Conservation (phyloP, 2,329 filamentous ascomycete genomes). For the Stachybotrys echinatus region DNA sequence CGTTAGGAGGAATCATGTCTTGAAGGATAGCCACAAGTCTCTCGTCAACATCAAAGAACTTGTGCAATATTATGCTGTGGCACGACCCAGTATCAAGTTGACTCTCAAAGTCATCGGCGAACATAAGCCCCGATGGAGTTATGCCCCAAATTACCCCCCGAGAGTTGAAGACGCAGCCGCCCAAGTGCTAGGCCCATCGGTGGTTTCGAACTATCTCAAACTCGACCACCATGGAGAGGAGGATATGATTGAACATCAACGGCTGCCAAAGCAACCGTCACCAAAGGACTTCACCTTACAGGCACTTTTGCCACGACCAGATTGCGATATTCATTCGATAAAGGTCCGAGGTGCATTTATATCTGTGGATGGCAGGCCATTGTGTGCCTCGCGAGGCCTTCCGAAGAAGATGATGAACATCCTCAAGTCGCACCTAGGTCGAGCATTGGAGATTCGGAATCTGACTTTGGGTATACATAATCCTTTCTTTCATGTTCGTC, state of each 20-base stretch:
- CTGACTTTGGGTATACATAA: slow-evolving; percentile 31
- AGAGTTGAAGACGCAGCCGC: slow-evolving; percentile 52
- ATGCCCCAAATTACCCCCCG: slow-evolving; percentile 48
- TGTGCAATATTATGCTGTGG: slow-evolving; percentile 60
- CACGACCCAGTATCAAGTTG: slow-evolving; percentile 57
- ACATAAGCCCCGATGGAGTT: slow-evolving; percentile 51
- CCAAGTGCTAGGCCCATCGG: slow-evolving; percentile 52
- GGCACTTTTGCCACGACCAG: slow-evolving; percentile 51
- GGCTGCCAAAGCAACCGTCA: background rate
- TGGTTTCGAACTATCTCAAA: background rate
- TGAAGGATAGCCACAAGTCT: slow-evolving; percentile 53
- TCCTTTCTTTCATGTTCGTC: slow-evolving; percentile 59
- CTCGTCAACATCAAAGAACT: slow-evolving; percentile 54
- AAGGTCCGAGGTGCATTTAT: slow-evolving; percentile 42
- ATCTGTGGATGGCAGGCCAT: slow-evolving; percentile 63
- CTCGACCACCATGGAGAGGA: background rate
- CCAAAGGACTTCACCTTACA: slow-evolving; percentile 2
- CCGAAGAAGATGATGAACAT: slow-evolving; percentile 53
- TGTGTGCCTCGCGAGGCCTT: slow-evolving; percentile 49
- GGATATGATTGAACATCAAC: background rate
- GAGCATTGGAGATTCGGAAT: slow-evolving; percentile 14
- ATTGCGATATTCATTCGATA: slow-evolving; percentile 37
- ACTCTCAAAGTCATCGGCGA: slow-evolving; percentile 54
- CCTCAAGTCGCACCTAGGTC: slow-evolving; percentile 46
- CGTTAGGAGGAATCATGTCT: slow-evolving; percentile 53